A percentile compares a stretch with the other conserved stretches of the same genome.
phyloP scores from a whole-genome alignment of 345 rosid genomes.

The Linum trigynum region DNA sequence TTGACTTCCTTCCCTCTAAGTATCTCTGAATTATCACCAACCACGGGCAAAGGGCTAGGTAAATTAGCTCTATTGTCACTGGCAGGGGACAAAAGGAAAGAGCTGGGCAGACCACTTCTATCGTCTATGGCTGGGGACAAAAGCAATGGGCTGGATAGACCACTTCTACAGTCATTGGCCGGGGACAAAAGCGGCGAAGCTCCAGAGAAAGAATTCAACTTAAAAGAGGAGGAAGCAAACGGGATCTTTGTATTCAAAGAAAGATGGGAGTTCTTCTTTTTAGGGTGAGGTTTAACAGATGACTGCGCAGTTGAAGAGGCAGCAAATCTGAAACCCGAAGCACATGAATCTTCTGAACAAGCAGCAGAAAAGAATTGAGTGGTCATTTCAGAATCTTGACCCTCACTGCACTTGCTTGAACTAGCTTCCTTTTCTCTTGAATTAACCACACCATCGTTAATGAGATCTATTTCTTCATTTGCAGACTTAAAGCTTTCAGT shows the following conservation, averaged over 20 bases:
- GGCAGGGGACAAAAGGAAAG: constrained; percentile 27
- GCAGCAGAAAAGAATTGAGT: constrained; percentile 23
- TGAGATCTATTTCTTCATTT: constrained; percentile 61
- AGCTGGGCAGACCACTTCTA: constrained; percentile 30
- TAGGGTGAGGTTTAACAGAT: constrained; percentile 32
- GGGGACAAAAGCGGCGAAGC: constrained; percentile 33
- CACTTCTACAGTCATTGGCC: constrained; percentile 30
- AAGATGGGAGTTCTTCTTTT: constrained; percentile 40
- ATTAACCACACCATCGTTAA: constrained; percentile 32
- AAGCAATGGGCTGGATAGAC: constrained; percentile 23
- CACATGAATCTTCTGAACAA: constrained; percentile 29
- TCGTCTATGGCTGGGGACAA: constrained; percentile 30
- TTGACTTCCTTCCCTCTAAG: constrained; percentile 34
- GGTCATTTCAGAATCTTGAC: constrained; percentile 35
- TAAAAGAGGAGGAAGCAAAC: constrained; percentile 34
- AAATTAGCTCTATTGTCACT: constrained; percentile 31
- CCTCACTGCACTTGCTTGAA: constrained; percentile 38
- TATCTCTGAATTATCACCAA: constrained; percentile 26
- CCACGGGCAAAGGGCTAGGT: constrained; percentile 26
- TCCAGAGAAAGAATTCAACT: constrained; percentile 37
- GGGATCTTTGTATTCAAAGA: constrained; percentile 32
- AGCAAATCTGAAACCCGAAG: constrained; percentile 65
- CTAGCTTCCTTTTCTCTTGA: constrained; percentile 59
- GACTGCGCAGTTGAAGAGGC: constrained; percentile 49
- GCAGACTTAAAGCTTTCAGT: constrained; percentile 89